Evolutionary conservation across 768 basidiomycete species (phyloP).

Genomic region (Paxillus involutus): DNA sequence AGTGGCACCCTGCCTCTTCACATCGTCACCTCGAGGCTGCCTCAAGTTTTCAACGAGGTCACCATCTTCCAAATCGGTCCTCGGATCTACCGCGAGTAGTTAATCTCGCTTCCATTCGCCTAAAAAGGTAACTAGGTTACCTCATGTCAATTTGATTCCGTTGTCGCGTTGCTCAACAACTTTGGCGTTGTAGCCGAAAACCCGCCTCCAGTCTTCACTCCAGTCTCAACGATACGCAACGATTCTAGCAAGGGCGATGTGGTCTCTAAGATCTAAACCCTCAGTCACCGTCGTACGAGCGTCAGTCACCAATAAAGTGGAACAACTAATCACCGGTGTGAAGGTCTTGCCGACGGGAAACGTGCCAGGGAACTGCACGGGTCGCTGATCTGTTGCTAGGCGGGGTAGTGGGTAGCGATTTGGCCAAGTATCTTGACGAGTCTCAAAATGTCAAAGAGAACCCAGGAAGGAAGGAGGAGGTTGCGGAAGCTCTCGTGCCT

Average conservation of each 20-base stretch:
- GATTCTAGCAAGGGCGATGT: no score
- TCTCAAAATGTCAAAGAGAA: background rate
- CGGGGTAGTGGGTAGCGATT: conserved; percentile 33
- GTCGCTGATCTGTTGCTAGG: conserved; percentile 36
- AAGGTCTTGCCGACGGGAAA: no score
- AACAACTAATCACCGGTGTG: no score
- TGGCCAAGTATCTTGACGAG: conserved; percentile 19
- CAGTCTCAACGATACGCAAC: no score
- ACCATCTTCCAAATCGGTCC: conserved; percentile 23
- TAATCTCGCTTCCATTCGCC: background rate
- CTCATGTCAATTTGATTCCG: background rate
- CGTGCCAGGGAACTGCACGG: no score
- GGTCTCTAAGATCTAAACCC: no score
- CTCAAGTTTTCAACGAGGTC: conserved; percentile 32
- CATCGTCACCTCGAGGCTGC: conserved; percentile 41
- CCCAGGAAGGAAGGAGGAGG: background rate
- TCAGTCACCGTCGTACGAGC: no score
- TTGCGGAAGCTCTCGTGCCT: background rate
- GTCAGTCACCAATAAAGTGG: no score
- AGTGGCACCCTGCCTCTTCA: conserved; percentile 29
- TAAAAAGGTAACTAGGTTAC: background rate
- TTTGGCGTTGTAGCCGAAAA: no score
- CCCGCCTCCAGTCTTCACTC: no score
- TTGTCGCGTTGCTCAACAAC: no score
- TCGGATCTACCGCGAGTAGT: conserved; percentile 26